Percentiles rank a stretch among this genome's conserved stretches.
These are phyloP conservation scores for Colletotrichum graminicola DNA, from an alignment of 2,329 filamentous ascomycete genomes.

Conservation along the genomic window DNA sequence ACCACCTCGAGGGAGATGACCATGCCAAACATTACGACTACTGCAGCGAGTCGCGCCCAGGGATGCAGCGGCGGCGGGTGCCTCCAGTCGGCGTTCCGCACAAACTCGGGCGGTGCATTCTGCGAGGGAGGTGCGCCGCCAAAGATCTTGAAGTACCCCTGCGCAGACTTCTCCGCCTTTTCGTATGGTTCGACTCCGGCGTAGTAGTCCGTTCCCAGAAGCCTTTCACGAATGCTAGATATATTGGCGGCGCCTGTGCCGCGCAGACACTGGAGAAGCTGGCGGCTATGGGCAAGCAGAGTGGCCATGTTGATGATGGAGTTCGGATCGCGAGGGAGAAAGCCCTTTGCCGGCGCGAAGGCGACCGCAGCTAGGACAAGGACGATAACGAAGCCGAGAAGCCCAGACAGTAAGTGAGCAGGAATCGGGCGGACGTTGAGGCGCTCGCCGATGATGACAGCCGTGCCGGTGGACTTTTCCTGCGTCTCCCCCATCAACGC, in stretches of 20 bases:
- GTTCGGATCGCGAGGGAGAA: slow-evolving; percentile 53
- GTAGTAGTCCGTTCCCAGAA: slow-evolving; percentile 48
- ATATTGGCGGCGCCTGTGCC: slow-evolving; percentile 51
- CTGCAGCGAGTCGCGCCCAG: slow-evolving; percentile 46
- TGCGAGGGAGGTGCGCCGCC: slow-evolving; percentile 38
- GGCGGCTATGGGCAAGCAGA: slow-evolving; percentile 52
- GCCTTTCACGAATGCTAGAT: slow-evolving; percentile 46
- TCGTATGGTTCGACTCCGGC: slow-evolving; percentile 54
- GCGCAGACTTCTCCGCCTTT: slow-evolving; percentile 43
- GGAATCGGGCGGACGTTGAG: slow-evolving; percentile 49
- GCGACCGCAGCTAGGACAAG: slow-evolving; percentile 44
- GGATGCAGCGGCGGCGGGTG: slow-evolving; percentile 51
- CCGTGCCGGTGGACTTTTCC: slow-evolving; percentile 43
- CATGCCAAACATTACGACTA: slow-evolving; percentile 47
- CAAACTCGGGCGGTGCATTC: slow-evolving; percentile 36
- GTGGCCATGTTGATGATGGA: slow-evolving; percentile 53
- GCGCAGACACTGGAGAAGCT: slow-evolving; percentile 51
- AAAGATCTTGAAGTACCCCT: slow-evolving; percentile 47
- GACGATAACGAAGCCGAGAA: slow-evolving; percentile 47
- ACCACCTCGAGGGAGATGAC: slow-evolving; percentile 53
- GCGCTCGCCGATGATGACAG: slow-evolving; percentile 48
- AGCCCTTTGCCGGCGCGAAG: slow-evolving; percentile 48
- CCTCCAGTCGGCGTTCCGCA: slow-evolving; percentile 45
- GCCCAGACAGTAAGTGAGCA: slow-evolving; percentile 49
- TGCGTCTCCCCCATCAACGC: slow-evolving; percentile 46